Evolutionary conservation across 2,329 filamentous ascomycete genomes (phyloP).

Genomic region (Xylaria sp.): DNA sequence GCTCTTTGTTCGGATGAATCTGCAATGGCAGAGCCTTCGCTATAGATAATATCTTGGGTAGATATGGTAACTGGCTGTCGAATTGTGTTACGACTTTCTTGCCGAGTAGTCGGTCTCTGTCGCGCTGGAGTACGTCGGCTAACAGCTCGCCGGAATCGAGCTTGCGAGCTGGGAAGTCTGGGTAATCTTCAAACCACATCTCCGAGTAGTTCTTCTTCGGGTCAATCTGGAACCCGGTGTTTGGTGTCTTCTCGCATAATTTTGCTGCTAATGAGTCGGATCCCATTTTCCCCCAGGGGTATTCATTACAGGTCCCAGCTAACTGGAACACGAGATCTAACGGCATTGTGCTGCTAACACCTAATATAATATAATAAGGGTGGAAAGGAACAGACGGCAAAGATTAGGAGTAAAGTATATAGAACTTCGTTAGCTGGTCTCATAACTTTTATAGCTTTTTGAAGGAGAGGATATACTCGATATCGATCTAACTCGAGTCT

Average conservation of each 20-base stretch:
- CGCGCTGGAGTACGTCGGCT: slow-evolving; percentile 69
- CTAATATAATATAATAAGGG: background rate
- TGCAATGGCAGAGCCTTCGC: slow-evolving; percentile 79
- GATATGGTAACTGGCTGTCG: slow-evolving; percentile 73
- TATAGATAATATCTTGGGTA: slow-evolving; percentile 82
- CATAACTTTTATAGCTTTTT: background rate
- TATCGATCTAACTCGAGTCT: background rate
- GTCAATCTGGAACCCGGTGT: slow-evolving; percentile 70
- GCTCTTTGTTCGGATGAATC: slow-evolving; percentile 76
- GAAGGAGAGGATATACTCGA: background rate
- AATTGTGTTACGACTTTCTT: slow-evolving; percentile 69
- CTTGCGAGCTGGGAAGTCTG: slow-evolving; percentile 72
- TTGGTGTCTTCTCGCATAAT: slow-evolving; percentile 72
- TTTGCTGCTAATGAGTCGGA: slow-evolving; percentile 71
- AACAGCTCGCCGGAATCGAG: slow-evolving; percentile 71
- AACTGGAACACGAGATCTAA: slow-evolving; percentile 55
- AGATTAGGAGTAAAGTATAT: background rate
- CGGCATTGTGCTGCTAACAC: slow-evolving; percentile 8
- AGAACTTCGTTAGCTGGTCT: background rate
- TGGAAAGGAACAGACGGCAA: background rate
- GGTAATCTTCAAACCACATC: slow-evolving; percentile 84
- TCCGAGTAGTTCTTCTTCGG: slow-evolving; percentile 70
- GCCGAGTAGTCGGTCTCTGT: slow-evolving; percentile 72
- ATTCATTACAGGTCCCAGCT: slow-evolving; percentile 64
- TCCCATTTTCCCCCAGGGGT: slow-evolving; percentile 77